Evolutionary conservation across 164 flowering plant species (phyloP).

Genomic region (Chloranthus sessilifolius): DNA sequence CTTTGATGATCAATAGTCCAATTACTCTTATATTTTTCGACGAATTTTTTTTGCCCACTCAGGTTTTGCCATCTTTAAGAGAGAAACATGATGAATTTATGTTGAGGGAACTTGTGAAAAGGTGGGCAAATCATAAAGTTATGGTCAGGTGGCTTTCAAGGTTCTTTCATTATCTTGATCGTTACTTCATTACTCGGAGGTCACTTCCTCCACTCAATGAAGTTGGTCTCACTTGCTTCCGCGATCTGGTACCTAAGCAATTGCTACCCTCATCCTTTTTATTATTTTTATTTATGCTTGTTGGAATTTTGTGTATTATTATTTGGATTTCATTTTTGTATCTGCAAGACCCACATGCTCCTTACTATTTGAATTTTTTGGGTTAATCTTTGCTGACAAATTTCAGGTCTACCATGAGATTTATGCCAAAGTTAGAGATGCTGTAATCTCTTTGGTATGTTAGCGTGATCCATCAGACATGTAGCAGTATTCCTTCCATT

Average conservation of each 20-base stretch:
- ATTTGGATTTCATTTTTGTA: background rate
- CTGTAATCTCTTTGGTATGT: slow-evolving; percentile 43
- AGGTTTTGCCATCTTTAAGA: slow-evolving; percentile 24
- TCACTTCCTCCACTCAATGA: slow-evolving; percentile 27
- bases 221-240: slow-evolving; percentile 33
- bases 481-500: background rate
- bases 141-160: slow-evolving; percentile 41
- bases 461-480: background rate
- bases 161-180: slow-evolving; percentile 39
- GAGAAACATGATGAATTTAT: slow-evolving; percentile 32
- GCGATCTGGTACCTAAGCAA: slow-evolving; percentile 24
- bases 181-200: slow-evolving; percentile 25
- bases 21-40: too few relatives aligned
- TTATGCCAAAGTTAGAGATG: slow-evolving; percentile 68
- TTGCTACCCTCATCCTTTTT: background rate
- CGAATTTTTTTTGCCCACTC: background rate
- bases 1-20: too few relatives aligned
- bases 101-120: slow-evolving; percentile 38
- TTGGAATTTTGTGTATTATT: background rate
- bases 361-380: background rate
- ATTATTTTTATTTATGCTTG: background rate
- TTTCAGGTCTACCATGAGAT: slow-evolving; percentile 69
- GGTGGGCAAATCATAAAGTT: slow-evolving; percentile 42
- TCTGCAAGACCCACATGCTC: too few relatives aligned
- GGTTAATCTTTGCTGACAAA: too few relatives aligned